phyloP scores from a whole-genome alignment of 805 yeast species.

The Debaryomyces maramus region DNA sequence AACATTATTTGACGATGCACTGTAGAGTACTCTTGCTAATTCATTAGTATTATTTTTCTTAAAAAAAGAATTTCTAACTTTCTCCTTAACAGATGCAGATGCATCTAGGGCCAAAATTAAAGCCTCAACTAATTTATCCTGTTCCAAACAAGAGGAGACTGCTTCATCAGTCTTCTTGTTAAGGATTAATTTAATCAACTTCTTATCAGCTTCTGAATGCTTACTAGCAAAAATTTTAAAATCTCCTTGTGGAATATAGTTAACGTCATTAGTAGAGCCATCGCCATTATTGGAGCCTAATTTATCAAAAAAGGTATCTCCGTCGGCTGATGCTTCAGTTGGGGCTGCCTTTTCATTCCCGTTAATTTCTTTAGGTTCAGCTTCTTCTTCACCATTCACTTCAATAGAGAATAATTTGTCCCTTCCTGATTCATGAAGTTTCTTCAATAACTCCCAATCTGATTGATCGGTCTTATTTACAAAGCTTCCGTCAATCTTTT shows the following conservation, averaged over 20 bases:
- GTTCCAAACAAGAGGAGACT: slow-evolving; percentile 61
- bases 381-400: slow-evolving; percentile 10
- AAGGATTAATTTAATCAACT: slow-evolving; percentile 46
- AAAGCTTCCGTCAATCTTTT: slow-evolving; percentile 44
- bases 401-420: slow-evolving; percentile 44
- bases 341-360: slow-evolving; percentile 8
- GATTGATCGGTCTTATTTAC: slow-evolving; percentile 42
- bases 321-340: slow-evolving; percentile 14
- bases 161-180: slow-evolving; percentile 66
- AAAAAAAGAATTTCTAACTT: slow-evolving; percentile 74
- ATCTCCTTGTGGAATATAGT: slow-evolving; percentile 52
- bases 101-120: slow-evolving; percentile 75
- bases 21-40: slow-evolving; percentile 73
- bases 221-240: slow-evolving; percentile 42
- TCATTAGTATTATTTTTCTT: slow-evolving; percentile 51
- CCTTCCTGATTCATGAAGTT: slow-evolving; percentile 52
- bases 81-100: slow-evolving; percentile 55
- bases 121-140: slow-evolving; percentile 73
- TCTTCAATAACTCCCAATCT: slow-evolving; percentile 67
- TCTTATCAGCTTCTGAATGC: slow-evolving; percentile 44
- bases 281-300: slow-evolving; percentile 22
- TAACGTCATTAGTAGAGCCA: slow-evolving; percentile 12
- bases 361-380: slow-evolving; percentile 8
- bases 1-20: slow-evolving; percentile 54
- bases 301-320: slow-evolving; percentile 39